Percentiles rank a stretch among this genome's conserved stretches.
Evolutionary conservation across 2,329 filamentous ascomycete genomes (phyloP).

Genomic region (Alternaria postmessia): DNA sequence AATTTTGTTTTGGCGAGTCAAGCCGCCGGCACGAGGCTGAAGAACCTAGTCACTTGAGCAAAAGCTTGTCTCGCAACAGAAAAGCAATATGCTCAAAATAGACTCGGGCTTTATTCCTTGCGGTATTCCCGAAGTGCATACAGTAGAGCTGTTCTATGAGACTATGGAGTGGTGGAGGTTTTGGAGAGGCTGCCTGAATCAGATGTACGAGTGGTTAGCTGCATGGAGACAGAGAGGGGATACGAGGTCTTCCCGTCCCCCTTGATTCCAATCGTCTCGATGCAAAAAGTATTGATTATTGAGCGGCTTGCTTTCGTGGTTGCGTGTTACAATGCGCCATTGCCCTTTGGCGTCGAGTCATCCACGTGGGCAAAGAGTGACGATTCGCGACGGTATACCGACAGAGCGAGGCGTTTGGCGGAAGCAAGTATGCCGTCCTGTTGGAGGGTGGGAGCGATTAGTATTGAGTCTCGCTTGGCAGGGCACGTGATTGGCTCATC

Average conservation of each 20-base stretch:
- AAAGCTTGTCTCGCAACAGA: slow-evolving; percentile 14
- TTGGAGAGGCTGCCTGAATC: slow-evolving; percentile 16
- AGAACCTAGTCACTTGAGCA: slow-evolving; percentile 2
- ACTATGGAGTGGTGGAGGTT: slow-evolving; percentile 19
- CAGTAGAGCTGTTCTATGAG: slow-evolving; percentile 1
- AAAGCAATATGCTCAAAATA: slow-evolving; percentile 15
- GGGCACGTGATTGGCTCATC: slow-evolving; percentile 18
- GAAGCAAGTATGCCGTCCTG: slow-evolving; percentile 13
- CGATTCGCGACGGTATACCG: slow-evolving; percentile 1
- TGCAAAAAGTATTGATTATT: slow-evolving; percentile 15
- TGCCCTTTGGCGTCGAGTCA: background rate
- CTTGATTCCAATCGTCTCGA: slow-evolving; percentile 3
- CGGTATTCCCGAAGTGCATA: slow-evolving; percentile 11
- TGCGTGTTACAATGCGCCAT: slow-evolving; percentile 3
- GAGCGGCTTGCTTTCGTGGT: slow-evolving; percentile 2
- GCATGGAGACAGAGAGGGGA: slow-evolving; percentile 14
- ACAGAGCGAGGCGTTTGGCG: slow-evolving; percentile 10
- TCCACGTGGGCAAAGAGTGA: background rate
- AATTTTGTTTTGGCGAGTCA: slow-evolving; percentile 13
- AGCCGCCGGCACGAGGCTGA: slow-evolving; percentile 5
- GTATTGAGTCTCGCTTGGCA: slow-evolving; percentile 20
- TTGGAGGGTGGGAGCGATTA: slow-evolving; percentile 1
- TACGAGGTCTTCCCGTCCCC: slow-evolving; percentile 16
- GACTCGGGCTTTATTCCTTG: slow-evolving; percentile 10
- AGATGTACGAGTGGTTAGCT: slow-evolving; percentile 7